Evolutionary conservation across 805 yeast species (phyloP).

Genomic region (Scheffersomyces lignosus): DNA sequence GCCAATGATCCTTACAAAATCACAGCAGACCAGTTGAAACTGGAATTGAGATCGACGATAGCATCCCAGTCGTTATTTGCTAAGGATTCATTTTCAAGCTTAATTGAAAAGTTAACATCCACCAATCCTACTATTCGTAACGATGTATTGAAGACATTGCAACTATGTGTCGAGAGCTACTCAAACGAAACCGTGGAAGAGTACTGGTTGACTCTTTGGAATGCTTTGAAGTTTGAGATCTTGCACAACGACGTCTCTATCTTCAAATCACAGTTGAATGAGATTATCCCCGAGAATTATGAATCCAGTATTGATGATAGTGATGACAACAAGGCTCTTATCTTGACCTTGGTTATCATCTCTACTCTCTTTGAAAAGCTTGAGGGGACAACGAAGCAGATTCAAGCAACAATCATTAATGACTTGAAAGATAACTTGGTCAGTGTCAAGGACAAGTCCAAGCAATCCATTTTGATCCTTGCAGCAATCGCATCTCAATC

Average conservation of each 20-base stretch:
- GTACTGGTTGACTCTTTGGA: conserved; percentile 80
- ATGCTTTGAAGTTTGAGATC: conserved; percentile 85
- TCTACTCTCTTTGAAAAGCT: conserved; percentile 43
- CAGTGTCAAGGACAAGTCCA: conserved; percentile 52
- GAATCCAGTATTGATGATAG: conserved; percentile 26
- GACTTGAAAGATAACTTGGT: conserved; percentile 57
- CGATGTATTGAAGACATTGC: conserved; percentile 69
- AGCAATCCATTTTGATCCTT: conserved; percentile 63
- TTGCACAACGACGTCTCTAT: conserved; percentile 62
- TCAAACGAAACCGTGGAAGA: conserved; percentile 47
- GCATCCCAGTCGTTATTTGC: conserved; percentile 64
- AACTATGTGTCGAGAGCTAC: conserved; percentile 55
- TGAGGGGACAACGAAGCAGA: conserved; percentile 18
- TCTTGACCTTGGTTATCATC: conserved; percentile 38
- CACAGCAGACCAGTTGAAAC: conserved; percentile 70
- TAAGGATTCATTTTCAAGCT: conserved; percentile 69
- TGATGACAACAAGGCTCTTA: conserved; percentile 35
- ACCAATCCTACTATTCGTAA: conserved; percentile 70
- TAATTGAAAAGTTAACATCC: conserved; percentile 77
- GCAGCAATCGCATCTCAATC: conserved; percentile 55
- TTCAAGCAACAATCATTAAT: conserved; percentile 23
- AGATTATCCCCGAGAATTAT: conserved; percentile 26
- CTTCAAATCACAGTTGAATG: conserved; percentile 24
- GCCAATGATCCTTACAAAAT: conserved; percentile 84
- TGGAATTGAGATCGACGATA: conserved; percentile 59